phyloP scores from a whole-genome alignment of 192 early-diverging fungal species.

The Dimargaris xerosporica region DNA sequence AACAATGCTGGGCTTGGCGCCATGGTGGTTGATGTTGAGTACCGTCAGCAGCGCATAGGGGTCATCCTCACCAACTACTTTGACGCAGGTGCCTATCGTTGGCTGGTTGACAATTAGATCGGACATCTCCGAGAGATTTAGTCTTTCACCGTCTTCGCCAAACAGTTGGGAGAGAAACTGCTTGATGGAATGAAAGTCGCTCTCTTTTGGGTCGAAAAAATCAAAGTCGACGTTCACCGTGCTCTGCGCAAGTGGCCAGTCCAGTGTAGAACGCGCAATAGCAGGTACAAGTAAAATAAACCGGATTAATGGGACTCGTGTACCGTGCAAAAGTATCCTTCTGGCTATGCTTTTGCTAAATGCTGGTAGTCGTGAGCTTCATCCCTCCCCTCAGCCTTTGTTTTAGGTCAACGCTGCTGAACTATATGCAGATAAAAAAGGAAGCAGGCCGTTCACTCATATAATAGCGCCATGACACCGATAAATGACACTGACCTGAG shows the following conservation, averaged over 20 bases:
- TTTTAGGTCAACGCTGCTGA: too few relatives aligned
- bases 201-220: conserved; percentile 77
- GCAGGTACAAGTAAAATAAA: too few relatives aligned
- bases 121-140: conserved; percentile 58
- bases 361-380: too few relatives aligned
- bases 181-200: conserved; percentile 88
- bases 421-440: too few relatives aligned
- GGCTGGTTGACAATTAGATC: conserved; percentile 67
- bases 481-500: too few relatives aligned
- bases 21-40: conserved; percentile 50
- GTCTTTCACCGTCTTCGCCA: conserved; percentile 58
- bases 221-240: conserved; percentile 87
- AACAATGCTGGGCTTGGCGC: conserved; percentile 30
- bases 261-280: too few relatives aligned
- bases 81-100: conserved; percentile 74
- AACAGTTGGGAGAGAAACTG: conserved; percentile 67
- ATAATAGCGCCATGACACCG: too few relatives aligned
- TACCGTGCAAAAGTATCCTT: too few relatives aligned
- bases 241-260: conserved; percentile 29
- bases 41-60: conserved; percentile 79
- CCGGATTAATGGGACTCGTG: too few relatives aligned
- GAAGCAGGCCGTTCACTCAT: too few relatives aligned
- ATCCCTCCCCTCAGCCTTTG: too few relatives aligned
- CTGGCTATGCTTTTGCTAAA: too few relatives aligned
- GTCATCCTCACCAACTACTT: conserved; percentile 68